Evolutionary conservation across 2,329 filamentous ascomycete species (phyloP).

Genomic region (Neonectria magnoliae): DNA sequence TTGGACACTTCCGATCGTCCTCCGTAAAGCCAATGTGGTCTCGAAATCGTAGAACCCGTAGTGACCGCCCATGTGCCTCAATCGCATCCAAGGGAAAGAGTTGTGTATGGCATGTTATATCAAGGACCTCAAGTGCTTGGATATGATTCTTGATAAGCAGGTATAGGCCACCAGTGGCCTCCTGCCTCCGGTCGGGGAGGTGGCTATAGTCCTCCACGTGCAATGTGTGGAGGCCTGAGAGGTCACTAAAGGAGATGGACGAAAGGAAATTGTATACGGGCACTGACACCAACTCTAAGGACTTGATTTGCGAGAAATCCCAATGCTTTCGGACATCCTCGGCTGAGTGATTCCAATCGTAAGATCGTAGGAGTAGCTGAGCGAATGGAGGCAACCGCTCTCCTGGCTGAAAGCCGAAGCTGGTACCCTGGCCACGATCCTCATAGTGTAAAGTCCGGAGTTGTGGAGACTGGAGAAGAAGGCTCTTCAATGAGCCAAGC

Average conservation of each 20-base stretch:
- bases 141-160: conserved; percentile 52
- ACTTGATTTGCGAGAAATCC: conserved; percentile 56
- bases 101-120: conserved; percentile 54
- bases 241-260: conserved; percentile 51
- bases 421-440: conserved; percentile 57
- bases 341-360: conserved; percentile 58
- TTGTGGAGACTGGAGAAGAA: conserved; percentile 50
- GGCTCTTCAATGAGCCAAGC: conserved; percentile 53
- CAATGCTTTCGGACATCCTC: conserved; percentile 54
- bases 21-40: conserved; percentile 59
- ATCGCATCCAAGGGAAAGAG: conserved; percentile 54
- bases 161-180: conserved; percentile 53
- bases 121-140: conserved; percentile 49
- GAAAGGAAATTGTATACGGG: conserved; percentile 56
- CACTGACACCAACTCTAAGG: conserved; percentile 55
- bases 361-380: conserved; percentile 56
- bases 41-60: conserved; percentile 53
- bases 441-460: conserved; percentile 55
- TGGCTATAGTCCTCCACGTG: conserved; percentile 59
- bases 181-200: conserved; percentile 48
- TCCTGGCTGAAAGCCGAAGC: conserved; percentile 51
- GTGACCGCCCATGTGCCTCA: conserved; percentile 49
- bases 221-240: conserved; percentile 51
- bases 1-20: conserved; percentile 54
- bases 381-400: conserved; percentile 57